Conservation (phyloP, 2,329 filamentous ascomycete species). For the Diplocarpon mali region DNA sequence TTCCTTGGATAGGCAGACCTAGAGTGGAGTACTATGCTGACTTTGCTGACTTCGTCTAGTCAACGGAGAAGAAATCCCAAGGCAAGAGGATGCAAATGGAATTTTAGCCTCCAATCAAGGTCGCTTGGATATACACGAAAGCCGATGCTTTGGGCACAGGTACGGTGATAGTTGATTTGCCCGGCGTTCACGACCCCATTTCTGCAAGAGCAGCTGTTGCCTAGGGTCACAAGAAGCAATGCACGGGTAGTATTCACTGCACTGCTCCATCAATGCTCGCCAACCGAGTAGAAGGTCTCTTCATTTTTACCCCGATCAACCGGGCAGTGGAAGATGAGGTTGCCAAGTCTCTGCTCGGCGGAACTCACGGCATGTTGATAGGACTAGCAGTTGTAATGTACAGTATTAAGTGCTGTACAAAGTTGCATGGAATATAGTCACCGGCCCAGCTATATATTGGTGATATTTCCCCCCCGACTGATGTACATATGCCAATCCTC, state of each 20-base stretch:
- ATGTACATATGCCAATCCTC: too few species aligned
- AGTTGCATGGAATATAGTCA: too few species aligned
- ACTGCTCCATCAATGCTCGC: background rate
- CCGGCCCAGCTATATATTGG: too few species aligned
- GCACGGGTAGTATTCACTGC: conserved; percentile 29
- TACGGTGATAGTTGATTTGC: conserved; percentile 41
- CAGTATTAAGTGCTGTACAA: too few species aligned
- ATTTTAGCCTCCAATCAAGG: conserved; percentile 30
- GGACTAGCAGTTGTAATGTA: too few species aligned
- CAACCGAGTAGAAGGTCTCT: conserved; percentile 31
- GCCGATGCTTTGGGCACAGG: conserved; percentile 36
- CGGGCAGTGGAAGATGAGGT: conserved; percentile 38
- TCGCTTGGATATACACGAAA: conserved; percentile 34
- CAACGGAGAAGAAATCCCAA: conserved; percentile 9
- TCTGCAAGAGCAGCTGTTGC: conserved; percentile 35
- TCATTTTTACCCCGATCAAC: conserved; percentile 37
- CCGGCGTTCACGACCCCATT: conserved; percentile 41
- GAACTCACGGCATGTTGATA: background rate
- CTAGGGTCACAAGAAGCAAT: conserved; percentile 34
- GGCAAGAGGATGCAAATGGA: conserved; percentile 24
- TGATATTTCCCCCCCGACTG: too few species aligned
- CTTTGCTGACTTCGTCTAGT: too few species aligned
- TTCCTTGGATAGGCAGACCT: too few species aligned
- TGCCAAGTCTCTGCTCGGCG: conserved; percentile 21
- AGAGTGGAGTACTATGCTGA: too few species aligned